These are phyloP conservation scores for Pneumocystis canis DNA, from an alignment of 1,139 yeast genomes.

Conservation along the genomic window DNA sequence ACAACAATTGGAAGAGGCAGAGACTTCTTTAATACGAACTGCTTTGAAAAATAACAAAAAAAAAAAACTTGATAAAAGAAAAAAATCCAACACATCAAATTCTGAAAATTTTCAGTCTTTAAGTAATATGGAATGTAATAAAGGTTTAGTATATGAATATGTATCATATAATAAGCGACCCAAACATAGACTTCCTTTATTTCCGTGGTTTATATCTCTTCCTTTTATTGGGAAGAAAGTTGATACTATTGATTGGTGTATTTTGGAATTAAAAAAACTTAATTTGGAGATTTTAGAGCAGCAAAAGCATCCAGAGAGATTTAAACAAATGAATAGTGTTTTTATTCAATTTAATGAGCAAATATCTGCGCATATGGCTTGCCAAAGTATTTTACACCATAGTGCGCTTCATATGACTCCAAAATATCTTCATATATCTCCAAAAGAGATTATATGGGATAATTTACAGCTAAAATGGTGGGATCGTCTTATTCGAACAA, in stretches of 20 bases:
- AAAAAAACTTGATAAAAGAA: conserved; percentile 28
- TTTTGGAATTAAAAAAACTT: conserved; percentile 50
- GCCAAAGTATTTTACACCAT: conserved; percentile 57
- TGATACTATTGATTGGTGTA: conserved; percentile 61
- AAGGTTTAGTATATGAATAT: conserved; percentile 24
- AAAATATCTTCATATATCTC: conserved; percentile 53
- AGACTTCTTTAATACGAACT: conserved; percentile 41
- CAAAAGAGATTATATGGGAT: conserved; percentile 73
- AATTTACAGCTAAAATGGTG: conserved; percentile 76
- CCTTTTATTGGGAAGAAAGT: conserved; percentile 69
- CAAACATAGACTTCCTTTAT: conserved; percentile 32
- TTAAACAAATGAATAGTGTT: conserved; percentile 42
- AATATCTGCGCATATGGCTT: conserved; percentile 79
- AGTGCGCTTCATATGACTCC: conserved; percentile 49
- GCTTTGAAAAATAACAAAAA: conserved; percentile 51
- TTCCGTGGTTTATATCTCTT: conserved; percentile 24
- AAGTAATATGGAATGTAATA: conserved; percentile 13
- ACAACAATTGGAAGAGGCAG: conserved; percentile 52
- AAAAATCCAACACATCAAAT: conserved; percentile 20
- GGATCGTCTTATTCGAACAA: conserved; percentile 48
- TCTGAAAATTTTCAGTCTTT: conserved; percentile 16
- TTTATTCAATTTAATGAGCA: conserved; percentile 79
- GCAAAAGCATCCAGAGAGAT: conserved; percentile 37
- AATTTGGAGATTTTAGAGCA: conserved; percentile 47
- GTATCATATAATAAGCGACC: conserved; percentile 72